Percentiles rank a stretch among this genome's conserved stretches.
phyloP scores from a whole-genome alignment of 257 asterid species.

The Eustoma russellianum region DNA sequence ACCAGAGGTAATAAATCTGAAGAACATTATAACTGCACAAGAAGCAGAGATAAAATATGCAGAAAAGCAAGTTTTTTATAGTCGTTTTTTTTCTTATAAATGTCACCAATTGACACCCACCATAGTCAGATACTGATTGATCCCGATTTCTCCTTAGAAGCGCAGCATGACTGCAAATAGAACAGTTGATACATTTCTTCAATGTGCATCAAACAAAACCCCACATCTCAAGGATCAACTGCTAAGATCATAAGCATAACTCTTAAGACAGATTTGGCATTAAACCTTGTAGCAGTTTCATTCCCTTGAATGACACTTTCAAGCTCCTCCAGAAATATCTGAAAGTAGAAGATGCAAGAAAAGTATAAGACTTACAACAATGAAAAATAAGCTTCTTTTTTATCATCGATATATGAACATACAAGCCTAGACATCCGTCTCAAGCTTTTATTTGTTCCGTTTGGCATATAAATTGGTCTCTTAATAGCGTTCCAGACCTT shows the following conservation, averaged over 20 bases:
- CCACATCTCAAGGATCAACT: background rate
- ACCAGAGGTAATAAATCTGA: constrained; percentile 94
- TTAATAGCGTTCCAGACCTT: too few relatives aligned
- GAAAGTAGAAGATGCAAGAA: constrained; percentile 8
- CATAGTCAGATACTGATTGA: constrained; percentile 81
- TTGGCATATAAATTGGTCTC: too few relatives aligned
- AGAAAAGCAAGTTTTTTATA: background rate
- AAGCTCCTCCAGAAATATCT: constrained; percentile 95
- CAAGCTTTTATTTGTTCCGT: too few relatives aligned
- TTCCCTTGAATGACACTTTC: constrained; percentile 66
- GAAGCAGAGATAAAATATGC: constrained; percentile 5
- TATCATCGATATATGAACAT: too few relatives aligned
- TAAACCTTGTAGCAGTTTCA: constrained; percentile 68
- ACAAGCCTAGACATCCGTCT: too few relatives aligned
- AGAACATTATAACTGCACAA: constrained; percentile 85
- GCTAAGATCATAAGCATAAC: background rate
- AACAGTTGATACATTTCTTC: constrained; percentile 10
- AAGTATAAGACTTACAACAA: too few relatives aligned
- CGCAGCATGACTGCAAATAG: constrained; percentile 63
- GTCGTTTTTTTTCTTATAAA: constrained; percentile 4
- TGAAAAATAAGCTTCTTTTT: too few relatives aligned
- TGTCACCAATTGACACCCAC: constrained; percentile 37
- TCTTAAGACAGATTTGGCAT: constrained; percentile 2
- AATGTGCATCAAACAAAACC: background rate
- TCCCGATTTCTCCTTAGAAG: constrained; percentile 78